Conservation (phyloP, 2,329 filamentous ascomycete species). For the Hypoxylon sp. region DNA sequence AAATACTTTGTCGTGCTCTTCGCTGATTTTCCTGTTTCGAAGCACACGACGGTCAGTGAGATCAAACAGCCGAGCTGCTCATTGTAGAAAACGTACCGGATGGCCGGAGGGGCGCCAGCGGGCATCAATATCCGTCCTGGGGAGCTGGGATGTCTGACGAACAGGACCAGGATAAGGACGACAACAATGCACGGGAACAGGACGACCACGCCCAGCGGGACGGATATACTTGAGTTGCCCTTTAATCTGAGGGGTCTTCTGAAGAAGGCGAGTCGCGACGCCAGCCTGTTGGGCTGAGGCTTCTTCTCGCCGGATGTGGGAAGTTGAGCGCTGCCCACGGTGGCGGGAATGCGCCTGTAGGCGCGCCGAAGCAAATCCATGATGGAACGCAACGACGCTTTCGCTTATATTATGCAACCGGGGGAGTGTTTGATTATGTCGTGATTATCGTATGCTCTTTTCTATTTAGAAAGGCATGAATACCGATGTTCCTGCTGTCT, state of each 20-base stretch:
- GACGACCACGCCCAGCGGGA: conserved; percentile 90
- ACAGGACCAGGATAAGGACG: conserved; percentile 87
- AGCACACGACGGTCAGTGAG: conserved; percentile 18
- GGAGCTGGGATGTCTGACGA: conserved; percentile 86
- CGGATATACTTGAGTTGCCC: conserved; percentile 90
- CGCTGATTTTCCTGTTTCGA: conserved; percentile 83
- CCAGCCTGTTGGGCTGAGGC: conserved; percentile 50
- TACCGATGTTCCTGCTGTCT: conserved; percentile 26
- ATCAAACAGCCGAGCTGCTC: background rate
- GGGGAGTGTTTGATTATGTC: conserved; percentile 2
- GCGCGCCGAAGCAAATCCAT: conserved; percentile 69
- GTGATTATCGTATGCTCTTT: conserved; percentile 25
- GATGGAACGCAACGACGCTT: conserved; percentile 33
- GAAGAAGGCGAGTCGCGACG: conserved; percentile 77
- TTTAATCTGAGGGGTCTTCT: conserved; percentile 84
- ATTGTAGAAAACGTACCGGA: conserved; percentile 70
- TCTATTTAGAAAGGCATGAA: conserved; percentile 29
- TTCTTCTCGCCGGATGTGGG: conserved; percentile 62
- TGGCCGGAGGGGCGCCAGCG: conserved; percentile 84
- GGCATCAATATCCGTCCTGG: conserved; percentile 86
- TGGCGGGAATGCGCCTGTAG: conserved; percentile 57
- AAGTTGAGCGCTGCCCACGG: conserved; percentile 51
- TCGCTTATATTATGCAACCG: conserved; percentile 2
- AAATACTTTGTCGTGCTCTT: conserved; percentile 97
- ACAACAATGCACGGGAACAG: conserved; percentile 92